Base-by-base conservation (phyloP, 768 basidiomycete genomes). In the Fistulinella prunicolor region DNA sequence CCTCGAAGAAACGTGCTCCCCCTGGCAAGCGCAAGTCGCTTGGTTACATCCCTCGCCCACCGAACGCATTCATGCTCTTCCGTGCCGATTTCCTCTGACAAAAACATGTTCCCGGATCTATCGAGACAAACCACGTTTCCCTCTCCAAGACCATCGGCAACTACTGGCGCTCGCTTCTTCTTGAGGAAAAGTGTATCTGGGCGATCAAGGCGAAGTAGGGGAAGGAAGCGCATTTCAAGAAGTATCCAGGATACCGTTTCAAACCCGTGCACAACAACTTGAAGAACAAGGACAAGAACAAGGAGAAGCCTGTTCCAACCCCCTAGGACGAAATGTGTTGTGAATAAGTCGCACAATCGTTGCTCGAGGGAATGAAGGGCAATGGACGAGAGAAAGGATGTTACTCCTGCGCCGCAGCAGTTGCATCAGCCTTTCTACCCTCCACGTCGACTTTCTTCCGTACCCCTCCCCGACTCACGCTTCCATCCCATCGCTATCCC, bases 131-230 rank as follows among this genome's bases (percentile, higher is more conserved):
- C 48, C 76, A 77, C 49, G 72, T 70, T 9, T 74, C 74, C 1
- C 65, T 77, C 12, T 77, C 76, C 2, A 77, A 76, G 58, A 78
- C 77, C 51, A 74, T 78, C 22, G 73, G 74, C 8, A 76, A 75
- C 46, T 76, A 72, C 55, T 90, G 88, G 88, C 77, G 82, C 21
- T 65, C 81, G 0, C 77, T 90, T 3, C 83, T 85, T 0, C 74
- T 81, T 16, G 78, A 83, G 16, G 85, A 90, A 64, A 86, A 85
- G 59, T 75, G 75, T 4, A 71, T 80, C 16, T 90, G 88, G 88
- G 85, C 88, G 59, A 67, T 77, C 28, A 78, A 78, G 46, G 88
- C 88, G 0, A 85, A 85, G 60, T 76, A 80, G 37, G 86, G 81
- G 20, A 88, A 87, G 67, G 83, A 81, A 0, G 82, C 81, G 24